Conservation (phyloP, 2,329 filamentous ascomycete species). For the Cryphonectria japonica region DNA sequence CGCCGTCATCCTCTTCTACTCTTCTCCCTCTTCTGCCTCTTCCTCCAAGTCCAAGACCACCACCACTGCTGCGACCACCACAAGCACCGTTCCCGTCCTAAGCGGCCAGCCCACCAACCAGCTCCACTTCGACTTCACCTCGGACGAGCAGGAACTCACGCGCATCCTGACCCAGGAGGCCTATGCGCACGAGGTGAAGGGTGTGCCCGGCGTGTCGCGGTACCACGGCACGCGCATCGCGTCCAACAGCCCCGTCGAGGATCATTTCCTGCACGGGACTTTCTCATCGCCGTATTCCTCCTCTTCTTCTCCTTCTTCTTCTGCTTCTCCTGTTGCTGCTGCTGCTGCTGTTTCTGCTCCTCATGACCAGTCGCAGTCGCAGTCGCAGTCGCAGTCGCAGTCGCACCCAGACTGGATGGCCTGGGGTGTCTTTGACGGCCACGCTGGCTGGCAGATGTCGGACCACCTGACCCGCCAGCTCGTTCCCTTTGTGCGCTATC, state of each 20-base stretch:
- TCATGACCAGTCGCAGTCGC: neutral
- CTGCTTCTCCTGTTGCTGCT: no score
- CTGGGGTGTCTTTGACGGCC: constrained; percentile 54
- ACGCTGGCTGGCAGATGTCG: constrained; percentile 51
- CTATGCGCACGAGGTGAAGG: neutral
- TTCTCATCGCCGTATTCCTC: neutral
- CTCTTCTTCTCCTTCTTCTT: no score
- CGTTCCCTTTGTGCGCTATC: constrained; percentile 46
- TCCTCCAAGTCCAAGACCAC: no score
- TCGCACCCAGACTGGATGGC: neutral
- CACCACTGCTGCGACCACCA: no score
- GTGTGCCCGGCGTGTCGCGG: neutral
- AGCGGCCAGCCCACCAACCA: neutral
- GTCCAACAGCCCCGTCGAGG: constrained; percentile 9
- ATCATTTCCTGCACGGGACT: neutral
- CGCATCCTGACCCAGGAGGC: constrained; percentile 1
- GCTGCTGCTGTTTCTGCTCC: no score
- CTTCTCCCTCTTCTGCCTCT: no score
- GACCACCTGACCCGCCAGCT: constrained; percentile 45
- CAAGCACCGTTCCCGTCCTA: neutral
- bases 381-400: neutral
- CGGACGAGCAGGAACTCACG: neutral
- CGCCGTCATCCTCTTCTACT: neutral
- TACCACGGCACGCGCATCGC: constrained; percentile 5
- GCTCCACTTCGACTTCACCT: neutral